Evolutionary conservation across 2,329 filamentous ascomycete species (phyloP), one percentile per base, ranked within the genome.

Genomic region (Rachicladosporium sp.): DNA sequence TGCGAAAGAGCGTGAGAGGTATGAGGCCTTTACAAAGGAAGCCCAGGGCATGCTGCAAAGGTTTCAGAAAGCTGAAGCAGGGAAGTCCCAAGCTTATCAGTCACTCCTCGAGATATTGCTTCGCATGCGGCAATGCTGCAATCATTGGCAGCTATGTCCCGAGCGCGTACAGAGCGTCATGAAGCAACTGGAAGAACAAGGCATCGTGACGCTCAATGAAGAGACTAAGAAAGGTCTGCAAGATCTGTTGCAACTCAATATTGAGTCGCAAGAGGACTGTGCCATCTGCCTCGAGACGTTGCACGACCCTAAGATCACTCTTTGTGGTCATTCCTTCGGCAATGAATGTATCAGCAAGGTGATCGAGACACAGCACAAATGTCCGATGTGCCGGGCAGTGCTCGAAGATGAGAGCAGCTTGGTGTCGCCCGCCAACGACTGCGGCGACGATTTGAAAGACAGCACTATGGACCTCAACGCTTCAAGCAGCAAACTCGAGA

Each of bases 121-220:
- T 4, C 78, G 88, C 9, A 74, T 93, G 48, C 76, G 88, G 11
- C 87, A 94, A 62, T 74, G 82, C 57, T 94, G 87, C 61, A 87
- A 89, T 48, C 87, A 93, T 57, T 93, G 85, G 84, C 79, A 80
- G 6, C 71, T 95, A 8, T 85, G 83, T 53, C 80, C 78, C 36
- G 70, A 81, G 46, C 78, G 83, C 9, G 70, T 93, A n/a, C 71
- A 74, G 7, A 74, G 78, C n/a, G 69, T 93, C 13, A 68, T 89
- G 54, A 67, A 73, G 12, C 66, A 83, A 2, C 68, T 93, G 2
- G 80, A 84, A 33, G 70, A 74, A 10, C 68, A 82, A 48, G 73
- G 76, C 35, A 67, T 80, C 1, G 78, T 93, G 0, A 69, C 73
- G 0, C 67, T 93, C 15, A 89, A 76, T 2, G 70, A 74, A 0